Evolutionary conservation across 148 eudicot genomes (phyloP).

Genomic region (Nyssa sinensis): DNA sequence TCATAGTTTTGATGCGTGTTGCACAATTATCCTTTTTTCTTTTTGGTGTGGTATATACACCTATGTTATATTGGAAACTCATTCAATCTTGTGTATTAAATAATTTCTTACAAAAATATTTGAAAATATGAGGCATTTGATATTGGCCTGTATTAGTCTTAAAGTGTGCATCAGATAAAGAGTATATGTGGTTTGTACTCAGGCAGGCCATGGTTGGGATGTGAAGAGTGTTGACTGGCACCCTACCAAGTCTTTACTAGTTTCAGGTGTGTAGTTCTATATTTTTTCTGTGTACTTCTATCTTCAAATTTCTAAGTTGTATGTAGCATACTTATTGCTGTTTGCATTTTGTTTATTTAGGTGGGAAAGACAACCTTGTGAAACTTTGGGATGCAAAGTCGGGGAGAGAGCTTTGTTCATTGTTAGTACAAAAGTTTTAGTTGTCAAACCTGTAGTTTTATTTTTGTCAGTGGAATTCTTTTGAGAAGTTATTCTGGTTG

Average conservation of each 20-base stretch:
- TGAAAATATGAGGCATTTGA: not conserved
- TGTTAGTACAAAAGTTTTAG: constrained; percentile 45
- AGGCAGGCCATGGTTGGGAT: constrained; percentile 99
- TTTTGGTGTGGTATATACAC: not conserved
- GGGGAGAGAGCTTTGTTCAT: constrained; percentile 82
- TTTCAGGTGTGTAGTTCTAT: constrained; percentile 61
- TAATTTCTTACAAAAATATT: not conserved
- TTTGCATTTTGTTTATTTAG: constrained; percentile 33
- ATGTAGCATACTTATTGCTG: constrained; percentile 17
- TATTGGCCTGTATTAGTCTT: not conserved
- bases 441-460: not conserved
- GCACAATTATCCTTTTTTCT: too few species aligned
- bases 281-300: not conserved
- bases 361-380: constrained; percentile 96
- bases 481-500: constrained; percentile 15
- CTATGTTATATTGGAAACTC: not conserved
- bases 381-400: constrained; percentile 98
- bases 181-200: constrained; percentile 68
- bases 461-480: not conserved
- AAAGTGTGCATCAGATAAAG: constrained; percentile 37
- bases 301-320: not conserved
- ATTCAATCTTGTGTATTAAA: not conserved
- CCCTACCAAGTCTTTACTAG: constrained; percentile 87
- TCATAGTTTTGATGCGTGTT: not conserved
- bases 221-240: constrained; percentile 99